phyloP scores from a whole-genome alignment of 331 rosid species.

The Pyracantha coccinea region DNA sequence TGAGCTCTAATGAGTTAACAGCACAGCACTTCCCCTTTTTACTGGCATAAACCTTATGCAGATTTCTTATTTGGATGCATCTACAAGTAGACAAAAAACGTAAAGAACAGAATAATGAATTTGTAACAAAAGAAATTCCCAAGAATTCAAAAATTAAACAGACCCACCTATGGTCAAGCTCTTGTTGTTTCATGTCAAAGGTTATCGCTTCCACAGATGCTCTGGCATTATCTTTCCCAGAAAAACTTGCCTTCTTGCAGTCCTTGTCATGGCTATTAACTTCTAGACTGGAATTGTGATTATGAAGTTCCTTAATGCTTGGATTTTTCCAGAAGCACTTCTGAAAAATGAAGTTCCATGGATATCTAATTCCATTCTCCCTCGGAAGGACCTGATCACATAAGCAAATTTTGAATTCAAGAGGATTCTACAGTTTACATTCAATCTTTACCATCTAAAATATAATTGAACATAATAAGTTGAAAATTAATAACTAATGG shows the following conservation, averaged over 20 bases:
- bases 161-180: conserved; percentile 80
- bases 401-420: background rate
- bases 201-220: conserved; percentile 64
- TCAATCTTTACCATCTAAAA: background rate
- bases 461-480: background rate
- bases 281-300: conserved; percentile 23
- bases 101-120: background rate
- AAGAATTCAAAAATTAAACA: conserved; percentile 10
- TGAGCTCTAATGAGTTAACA: conserved; percentile 69
- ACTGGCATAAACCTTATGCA: conserved; percentile 78
- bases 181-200: conserved; percentile 94
- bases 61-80: conserved; percentile 91
- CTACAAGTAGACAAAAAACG: conserved; percentile 32
- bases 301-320: conserved; percentile 10
- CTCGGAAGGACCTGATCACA: conserved; percentile 71
- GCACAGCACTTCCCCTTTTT: conserved; percentile 83
- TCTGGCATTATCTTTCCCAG: conserved; percentile 26
- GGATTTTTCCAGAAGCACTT: conserved; percentile 50
- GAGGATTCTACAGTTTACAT: background rate
- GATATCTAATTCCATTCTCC: conserved; percentile 69
- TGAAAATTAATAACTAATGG: background rate
- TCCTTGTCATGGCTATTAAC: conserved; percentile 18
- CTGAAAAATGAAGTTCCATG: conserved; percentile 68
- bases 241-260: conserved; percentile 21
- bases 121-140: background rate